Base-by-base conservation (phyloP, 192 early-diverging fungal species). In the Coemansia asiatica region DNA sequence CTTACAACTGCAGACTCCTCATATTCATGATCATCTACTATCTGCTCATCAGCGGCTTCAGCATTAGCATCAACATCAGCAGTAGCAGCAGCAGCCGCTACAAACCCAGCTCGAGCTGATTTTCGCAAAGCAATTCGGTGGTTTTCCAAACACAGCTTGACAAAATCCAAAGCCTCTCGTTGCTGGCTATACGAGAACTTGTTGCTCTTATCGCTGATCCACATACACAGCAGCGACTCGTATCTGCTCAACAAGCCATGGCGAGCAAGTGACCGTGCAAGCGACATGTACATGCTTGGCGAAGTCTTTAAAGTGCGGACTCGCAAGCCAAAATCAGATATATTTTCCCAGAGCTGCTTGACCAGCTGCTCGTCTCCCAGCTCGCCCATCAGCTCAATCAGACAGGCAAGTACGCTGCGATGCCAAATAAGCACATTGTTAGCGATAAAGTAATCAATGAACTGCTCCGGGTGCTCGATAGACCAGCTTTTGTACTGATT, bases 361-460 rank as follows among this genome's bases (percentile, higher is more conserved):
- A 72, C 28, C 56, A 60, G 56, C 59, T 36, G n/a, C 5, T 22
- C 59, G 28, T 71, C 66, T 36, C 72, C 69, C 8, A 71, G 53
- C 56, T 72, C 66, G 28, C 73, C 69, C 7, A 75, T 44, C 18
- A 63, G 64, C 28, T 72, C 73, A 13, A 81, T n/a, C 13, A 72
- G 25, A 15, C 62, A 51, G 0, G 33, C 63, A 21, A 81, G 69
- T 6, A 72, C 71, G 35, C 62, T 56, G 4, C 69, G 66, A 21
- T 81, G 78, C 78, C 78, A 81, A 6, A 81, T 49, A 12, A 81
- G 59, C 50, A 68, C 73, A 22, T 68, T 72, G 65, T 55, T 61
- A 6, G 57, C 55, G 19, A 75, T 54, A 57, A 81, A 75, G 23
- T 69, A 68, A 4, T 23, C 60, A 8, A 65, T 33, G 55, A 81